Evolutionary conservation across 805 yeast genomes (phyloP).

Genomic region (Zygoascus ofunaensis): DNA sequence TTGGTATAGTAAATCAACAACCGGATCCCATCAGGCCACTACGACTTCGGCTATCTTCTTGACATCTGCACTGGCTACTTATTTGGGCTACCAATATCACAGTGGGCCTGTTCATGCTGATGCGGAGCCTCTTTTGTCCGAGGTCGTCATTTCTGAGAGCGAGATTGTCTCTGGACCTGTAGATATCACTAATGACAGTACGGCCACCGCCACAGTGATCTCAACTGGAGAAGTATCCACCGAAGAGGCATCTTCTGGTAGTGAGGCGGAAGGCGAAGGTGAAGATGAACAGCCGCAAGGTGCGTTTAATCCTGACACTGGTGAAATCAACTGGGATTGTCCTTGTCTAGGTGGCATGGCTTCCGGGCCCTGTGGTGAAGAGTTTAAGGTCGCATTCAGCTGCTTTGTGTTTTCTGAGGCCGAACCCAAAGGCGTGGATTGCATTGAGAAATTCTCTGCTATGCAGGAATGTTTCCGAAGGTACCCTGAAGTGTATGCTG

Average conservation of each 20-base stretch:
- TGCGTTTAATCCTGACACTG: conserved; percentile 93
- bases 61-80: conserved; percentile 7
- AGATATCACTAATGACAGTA: neutral
- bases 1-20: neutral
- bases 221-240: conserved; percentile 1
- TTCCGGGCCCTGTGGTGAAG: conserved; percentile 95
- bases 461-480: conserved; percentile 93
- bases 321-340: conserved; percentile 99
- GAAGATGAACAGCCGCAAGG: conserved; percentile 33
- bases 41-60: neutral
- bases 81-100: conserved; percentile 5
- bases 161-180: neutral
- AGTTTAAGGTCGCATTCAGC: conserved; percentile 86
- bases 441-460: conserved; percentile 77
- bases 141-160: neutral
- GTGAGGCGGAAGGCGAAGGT: conserved; percentile 6
- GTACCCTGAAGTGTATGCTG: conserved; percentile 89
- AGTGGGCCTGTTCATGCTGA: neutral
- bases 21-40: conserved; percentile 1
- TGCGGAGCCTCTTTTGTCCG: neutral
- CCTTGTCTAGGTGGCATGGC: conserved; percentile 99
- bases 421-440: conserved; percentile 95
- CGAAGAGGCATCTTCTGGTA: neutral
- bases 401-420: conserved; percentile 90
- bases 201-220: no score